Base-by-base conservation (phyloP, 2,329 filamentous ascomycete species). In the Didymellaceae sp. region DNA sequence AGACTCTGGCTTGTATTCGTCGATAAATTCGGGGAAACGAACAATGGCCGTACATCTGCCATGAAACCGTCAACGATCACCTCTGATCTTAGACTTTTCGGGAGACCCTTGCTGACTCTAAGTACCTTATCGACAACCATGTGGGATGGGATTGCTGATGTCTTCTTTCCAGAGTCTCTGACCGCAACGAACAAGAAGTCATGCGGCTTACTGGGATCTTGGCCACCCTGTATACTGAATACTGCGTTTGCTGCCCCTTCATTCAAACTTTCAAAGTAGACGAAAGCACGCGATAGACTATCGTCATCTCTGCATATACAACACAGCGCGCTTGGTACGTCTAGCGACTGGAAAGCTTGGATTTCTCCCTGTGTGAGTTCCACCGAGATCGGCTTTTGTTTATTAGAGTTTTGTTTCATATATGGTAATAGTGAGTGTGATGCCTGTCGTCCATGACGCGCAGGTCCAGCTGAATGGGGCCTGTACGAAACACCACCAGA, bases 211-310 rank as follows among this genome's bases (percentile, higher is more conserved):
- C 30, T 17, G 9, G 8, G 13, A 30, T 9, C 17, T 14, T 43
- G 24, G 9, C 17, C 11, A 13, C 55, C 43, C 16, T 46, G 51
- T 20, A 71, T 59, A 28, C 46, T 63, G 49, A 69, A 73, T 4
- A 73, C 65, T 18, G 63, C 58, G 24, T 73, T 73, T 14, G 70
- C 70, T 13, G 66, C 69, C 8, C 70, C 70, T 54, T 72, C 66
- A 21, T 63, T 67, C 10, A 71, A 61, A 39, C 64, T 71, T 10
- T 54, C 35, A 20, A 72, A 60, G 13, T 25, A 47, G 2, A 66
- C 45, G 10, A 55, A 46, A 7, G 41, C 47, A 5, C 33, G 45
- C 7, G 35, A 24, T 10, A 62, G 37, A 6, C 38, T n/a, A 11
- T 33, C 14, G 10, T 38, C 21, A 1, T 32, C 39, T 33, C 35